These are phyloP conservation scores for Hyparrhenia diplandra DNA, from an alignment of 176 grass and related monocot genomes.

Conservation along the genomic window DNA sequence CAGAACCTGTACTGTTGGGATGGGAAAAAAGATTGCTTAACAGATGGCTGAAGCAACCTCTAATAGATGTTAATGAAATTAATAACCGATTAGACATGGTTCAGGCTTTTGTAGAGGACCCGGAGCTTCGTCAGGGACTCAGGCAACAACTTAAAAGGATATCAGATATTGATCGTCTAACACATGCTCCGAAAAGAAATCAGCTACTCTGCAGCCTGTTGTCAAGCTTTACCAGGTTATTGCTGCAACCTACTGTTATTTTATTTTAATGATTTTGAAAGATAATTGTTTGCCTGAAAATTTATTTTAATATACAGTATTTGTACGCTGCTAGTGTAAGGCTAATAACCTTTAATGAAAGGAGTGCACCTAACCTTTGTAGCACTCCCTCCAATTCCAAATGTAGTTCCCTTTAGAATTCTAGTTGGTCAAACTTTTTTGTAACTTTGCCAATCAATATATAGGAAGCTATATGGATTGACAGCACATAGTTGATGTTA, in stretches of 20 bases:
- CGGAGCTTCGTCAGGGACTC: conserved; percentile 74
- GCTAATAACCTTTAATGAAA: conserved; percentile 3
- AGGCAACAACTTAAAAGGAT: conserved; percentile 85
- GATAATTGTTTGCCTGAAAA: conserved; percentile 22
- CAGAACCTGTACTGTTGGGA: conserved; percentile 94
- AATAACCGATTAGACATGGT: conserved; percentile 86
- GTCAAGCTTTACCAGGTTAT: conserved; percentile 92
- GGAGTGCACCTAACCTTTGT: not conserved
- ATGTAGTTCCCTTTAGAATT: not conserved
- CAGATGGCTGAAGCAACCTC: conserved; percentile 91
- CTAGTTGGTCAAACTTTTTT: not conserved
- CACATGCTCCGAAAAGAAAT: conserved; percentile 62
- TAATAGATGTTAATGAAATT: conserved; percentile 81
- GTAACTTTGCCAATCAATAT: not conserved
- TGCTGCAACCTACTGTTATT: conserved; percentile 10
- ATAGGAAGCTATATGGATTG: not conserved
- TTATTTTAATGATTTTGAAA: conserved; percentile 7
- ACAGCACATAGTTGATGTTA: not conserved
- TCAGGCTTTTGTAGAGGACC: conserved; percentile 85
- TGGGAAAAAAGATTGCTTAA: conserved; percentile 93
- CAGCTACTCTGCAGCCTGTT: conserved; percentile 75
- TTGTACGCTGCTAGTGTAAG: not conserved
- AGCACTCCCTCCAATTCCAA: not conserved
- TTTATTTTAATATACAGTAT: conserved; percentile 2
- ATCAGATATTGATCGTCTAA: conserved; percentile 76